phyloP scores from a whole-genome alignment of 2,329 filamentous ascomycete genomes.

The Elsinoe fawcettii region DNA sequence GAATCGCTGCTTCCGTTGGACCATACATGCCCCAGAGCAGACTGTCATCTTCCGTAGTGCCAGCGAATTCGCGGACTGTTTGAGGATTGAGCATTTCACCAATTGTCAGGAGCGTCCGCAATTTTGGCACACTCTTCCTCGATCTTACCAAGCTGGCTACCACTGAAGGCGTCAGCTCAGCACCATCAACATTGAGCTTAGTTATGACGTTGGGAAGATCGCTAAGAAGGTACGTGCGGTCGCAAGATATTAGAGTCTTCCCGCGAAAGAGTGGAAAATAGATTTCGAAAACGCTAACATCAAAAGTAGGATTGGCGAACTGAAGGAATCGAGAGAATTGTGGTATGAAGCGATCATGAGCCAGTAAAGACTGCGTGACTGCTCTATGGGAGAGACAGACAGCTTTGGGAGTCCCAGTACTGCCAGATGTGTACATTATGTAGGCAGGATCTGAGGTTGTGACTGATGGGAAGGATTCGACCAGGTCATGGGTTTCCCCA shows the following conservation, averaged over 20 bases:
- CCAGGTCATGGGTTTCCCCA: background rate
- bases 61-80: conserved; percentile 74
- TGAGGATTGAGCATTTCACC: conserved; percentile 82
- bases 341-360: conserved; percentile 72
- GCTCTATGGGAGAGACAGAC: conserved; percentile 74
- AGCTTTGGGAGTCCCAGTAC: conserved; percentile 81
- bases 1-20: conserved; percentile 84
- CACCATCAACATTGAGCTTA: conserved; percentile 64
- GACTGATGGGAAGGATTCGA: background rate
- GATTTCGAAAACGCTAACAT: conserved; percentile 90
- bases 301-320: conserved; percentile 86
- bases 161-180: conserved; percentile 83
- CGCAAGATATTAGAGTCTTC: conserved; percentile 63
- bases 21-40: conserved; percentile 92
- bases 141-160: conserved; percentile 65
- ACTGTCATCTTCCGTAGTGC: conserved; percentile 43
- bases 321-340: conserved; percentile 73
- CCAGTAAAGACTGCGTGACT: conserved; percentile 71
- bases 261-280: conserved; percentile 78
- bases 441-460: conserved; percentile 57
- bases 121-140: conserved; percentile 57
- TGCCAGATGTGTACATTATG: conserved; percentile 89
- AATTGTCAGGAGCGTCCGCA: conserved; percentile 73
- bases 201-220: conserved; percentile 64
- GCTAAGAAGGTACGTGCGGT: conserved; percentile 61